A percentile compares a stretch with the other conserved stretches of the same genome.
These are phyloP conservation scores for Colletotrichum spinosum DNA, from an alignment of 2,329 filamentous ascomycete species.

Conservation along the genomic window DNA sequence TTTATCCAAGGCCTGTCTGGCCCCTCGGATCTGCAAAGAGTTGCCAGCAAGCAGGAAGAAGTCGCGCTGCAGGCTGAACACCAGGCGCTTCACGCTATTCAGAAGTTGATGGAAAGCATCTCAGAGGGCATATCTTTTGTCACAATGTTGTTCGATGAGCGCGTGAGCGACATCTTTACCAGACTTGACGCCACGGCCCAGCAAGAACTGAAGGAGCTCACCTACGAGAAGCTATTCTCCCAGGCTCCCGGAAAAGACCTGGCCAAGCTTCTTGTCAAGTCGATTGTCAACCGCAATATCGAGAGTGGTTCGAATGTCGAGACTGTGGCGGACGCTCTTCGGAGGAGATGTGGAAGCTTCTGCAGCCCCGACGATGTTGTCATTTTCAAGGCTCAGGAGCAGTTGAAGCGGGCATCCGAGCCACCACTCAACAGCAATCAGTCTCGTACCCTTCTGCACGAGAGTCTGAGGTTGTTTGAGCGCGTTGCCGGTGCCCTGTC, in stretches of 20 bases:
- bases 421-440: slow-evolving; percentile 79
- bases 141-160: slow-evolving; percentile 92
- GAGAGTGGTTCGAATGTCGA: slow-evolving; percentile 97
- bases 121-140: slow-evolving; percentile 98
- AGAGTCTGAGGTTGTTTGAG: slow-evolving; percentile 89
- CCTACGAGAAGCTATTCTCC: slow-evolving; percentile 89
- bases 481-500: slow-evolving; percentile 88
- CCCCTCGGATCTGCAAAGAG: slow-evolving; percentile 83
- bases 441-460: slow-evolving; percentile 83
- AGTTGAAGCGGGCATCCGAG: slow-evolving; percentile 88
- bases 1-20: slow-evolving; percentile 96
- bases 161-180: slow-evolving; percentile 86
- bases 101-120: slow-evolving; percentile 88
- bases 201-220: slow-evolving; percentile 78
- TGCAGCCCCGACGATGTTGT: slow-evolving; percentile 97
- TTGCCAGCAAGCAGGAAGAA: slow-evolving; percentile 87
- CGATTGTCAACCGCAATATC: slow-evolving; percentile 98
- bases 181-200: slow-evolving; percentile 78
- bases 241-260: slow-evolving; percentile 83
- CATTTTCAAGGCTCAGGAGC: slow-evolving; percentile 98
- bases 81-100: slow-evolving; percentile 86
- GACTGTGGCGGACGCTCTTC: slow-evolving; percentile 93
- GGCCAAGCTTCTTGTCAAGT: slow-evolving; percentile 94
- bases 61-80: slow-evolving; percentile 94
- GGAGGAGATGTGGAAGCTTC: slow-evolving; percentile 94